phyloP scores from a whole-genome alignment of 2,329 filamentous ascomycete species.

The Colletotrichum tamarilloi region DNA sequence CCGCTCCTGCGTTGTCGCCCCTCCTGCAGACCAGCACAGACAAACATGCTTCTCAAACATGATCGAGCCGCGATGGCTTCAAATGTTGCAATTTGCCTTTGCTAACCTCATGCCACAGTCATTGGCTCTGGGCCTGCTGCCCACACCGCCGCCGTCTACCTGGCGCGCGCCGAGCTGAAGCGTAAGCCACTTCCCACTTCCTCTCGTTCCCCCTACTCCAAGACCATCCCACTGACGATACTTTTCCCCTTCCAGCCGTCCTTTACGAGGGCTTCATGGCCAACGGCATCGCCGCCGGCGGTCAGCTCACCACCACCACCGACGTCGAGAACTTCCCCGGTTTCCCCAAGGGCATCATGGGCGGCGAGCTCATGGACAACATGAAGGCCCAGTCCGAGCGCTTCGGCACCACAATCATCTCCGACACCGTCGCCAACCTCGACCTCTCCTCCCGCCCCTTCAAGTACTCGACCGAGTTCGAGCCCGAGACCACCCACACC shows the following conservation, averaged over 20 bases:
- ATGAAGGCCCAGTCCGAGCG: conserved; percentile 93
- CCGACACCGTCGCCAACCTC: conserved; percentile 90
- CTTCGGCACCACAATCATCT: conserved; percentile 93
- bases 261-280: conserved; percentile 98
- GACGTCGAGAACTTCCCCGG: conserved; percentile 99
- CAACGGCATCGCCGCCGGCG: conserved; percentile 94
- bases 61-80: conserved; percentile 25
- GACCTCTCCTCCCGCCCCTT: conserved; percentile 89
- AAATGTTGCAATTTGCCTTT: background rate
- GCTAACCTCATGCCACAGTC: conserved; percentile 54
- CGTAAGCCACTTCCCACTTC: conserved; percentile 59
- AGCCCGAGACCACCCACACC: conserved; percentile 84
- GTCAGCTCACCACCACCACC: conserved; percentile 97
- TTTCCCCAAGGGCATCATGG: conserved; percentile 90
- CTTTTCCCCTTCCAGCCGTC: conserved; percentile 66
- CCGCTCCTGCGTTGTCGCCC: conserved; percentile 34
- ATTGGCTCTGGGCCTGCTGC: conserved; percentile 96
- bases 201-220: background rate
- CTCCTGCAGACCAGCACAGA: background rate
- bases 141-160: conserved; percentile 97
- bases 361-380: conserved; percentile 89
- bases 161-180: conserved; percentile 92
- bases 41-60: background rate
- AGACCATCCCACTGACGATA: background rate
- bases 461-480: conserved; percentile 93